Evolutionary conservation across 345 rosid genomes (phyloP).

Genomic region (Salix arbutifolia): DNA sequence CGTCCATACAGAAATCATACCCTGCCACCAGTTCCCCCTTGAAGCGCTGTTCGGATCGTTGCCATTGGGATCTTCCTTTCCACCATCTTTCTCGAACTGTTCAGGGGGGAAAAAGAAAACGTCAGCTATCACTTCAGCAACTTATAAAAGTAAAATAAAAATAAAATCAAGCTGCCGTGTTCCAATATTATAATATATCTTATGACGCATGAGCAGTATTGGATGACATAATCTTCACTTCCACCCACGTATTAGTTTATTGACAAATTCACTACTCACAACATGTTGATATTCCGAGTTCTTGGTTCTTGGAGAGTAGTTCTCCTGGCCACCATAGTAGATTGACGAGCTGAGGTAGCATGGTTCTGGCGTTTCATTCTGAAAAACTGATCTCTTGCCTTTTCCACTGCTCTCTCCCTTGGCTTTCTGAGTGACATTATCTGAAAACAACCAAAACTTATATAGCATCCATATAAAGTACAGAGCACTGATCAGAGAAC

Average conservation of each 20-base stretch:
- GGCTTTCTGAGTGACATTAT: not conserved
- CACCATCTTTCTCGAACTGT: constrained; percentile 62
- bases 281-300: constrained; percentile 34
- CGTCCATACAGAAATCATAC: constrained; percentile 30
- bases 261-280: constrained; percentile 22
- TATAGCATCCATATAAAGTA: not conserved
- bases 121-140: not conserved
- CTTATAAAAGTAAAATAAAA: not conserved
- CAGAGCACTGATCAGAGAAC: not conserved
- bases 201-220: not conserved
- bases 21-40: constrained; percentile 98
- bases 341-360: constrained; percentile 82
- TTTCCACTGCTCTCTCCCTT: constrained; percentile 31
- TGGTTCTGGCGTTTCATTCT: constrained; percentile 60
- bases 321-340: constrained; percentile 90
- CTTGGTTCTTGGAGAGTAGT: constrained; percentile 54
- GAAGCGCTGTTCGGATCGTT: constrained; percentile 58
- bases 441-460: not conserved
- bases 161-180: not conserved
- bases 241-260: not conserved
- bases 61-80: constrained; percentile 44
- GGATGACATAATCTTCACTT: not conserved
- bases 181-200: not conserved
- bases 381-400: constrained; percentile 38
- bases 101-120: not conserved